These are phyloP conservation scores for Pezicula rhizophila DNA, from an alignment of 2,329 filamentous ascomycete genomes.

Conservation along the genomic window DNA sequence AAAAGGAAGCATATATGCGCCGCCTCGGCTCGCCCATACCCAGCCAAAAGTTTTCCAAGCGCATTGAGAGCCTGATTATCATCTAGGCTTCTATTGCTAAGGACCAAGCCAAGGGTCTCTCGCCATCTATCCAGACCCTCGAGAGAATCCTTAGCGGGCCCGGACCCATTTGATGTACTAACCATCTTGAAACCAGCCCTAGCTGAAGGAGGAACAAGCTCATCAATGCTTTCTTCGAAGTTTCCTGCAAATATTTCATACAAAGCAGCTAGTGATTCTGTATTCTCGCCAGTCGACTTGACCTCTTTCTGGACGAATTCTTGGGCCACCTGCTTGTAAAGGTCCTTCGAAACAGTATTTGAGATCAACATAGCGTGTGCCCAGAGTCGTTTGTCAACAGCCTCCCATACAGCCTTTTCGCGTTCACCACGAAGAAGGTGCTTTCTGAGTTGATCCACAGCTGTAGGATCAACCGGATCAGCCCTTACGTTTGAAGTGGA, in stretches of 20 bases:
- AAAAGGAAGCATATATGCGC: constrained; percentile 94
- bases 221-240: constrained; percentile 88
- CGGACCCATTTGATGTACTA: constrained; percentile 60
- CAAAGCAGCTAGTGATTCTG: constrained; percentile 81
- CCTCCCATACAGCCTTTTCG: constrained; percentile 88
- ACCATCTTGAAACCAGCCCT: constrained; percentile 88
- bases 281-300: constrained; percentile 70
- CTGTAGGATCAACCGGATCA: constrained; percentile 64
- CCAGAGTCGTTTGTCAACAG: constrained; percentile 91
- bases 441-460: constrained; percentile 66
- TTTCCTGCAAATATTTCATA: constrained; percentile 95
- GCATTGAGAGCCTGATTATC: constrained; percentile 74
- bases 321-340: constrained; percentile 90
- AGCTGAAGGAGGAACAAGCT: constrained; percentile 88
- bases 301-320: constrained; percentile 96
- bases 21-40: constrained; percentile 84
- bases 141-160: constrained; percentile 63
- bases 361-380: constrained; percentile 92
- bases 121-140: constrained; percentile 90
- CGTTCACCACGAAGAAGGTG: constrained; percentile 74
- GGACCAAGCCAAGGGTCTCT: constrained; percentile 77
- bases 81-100: constrained; percentile 80
- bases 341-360: constrained; percentile 65
- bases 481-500: constrained; percentile 36
- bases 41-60: constrained; percentile 73